Evolutionary conservation across 306 rosid genomes (phyloP).

Genomic region (Pachyrhizus erosus): DNA sequence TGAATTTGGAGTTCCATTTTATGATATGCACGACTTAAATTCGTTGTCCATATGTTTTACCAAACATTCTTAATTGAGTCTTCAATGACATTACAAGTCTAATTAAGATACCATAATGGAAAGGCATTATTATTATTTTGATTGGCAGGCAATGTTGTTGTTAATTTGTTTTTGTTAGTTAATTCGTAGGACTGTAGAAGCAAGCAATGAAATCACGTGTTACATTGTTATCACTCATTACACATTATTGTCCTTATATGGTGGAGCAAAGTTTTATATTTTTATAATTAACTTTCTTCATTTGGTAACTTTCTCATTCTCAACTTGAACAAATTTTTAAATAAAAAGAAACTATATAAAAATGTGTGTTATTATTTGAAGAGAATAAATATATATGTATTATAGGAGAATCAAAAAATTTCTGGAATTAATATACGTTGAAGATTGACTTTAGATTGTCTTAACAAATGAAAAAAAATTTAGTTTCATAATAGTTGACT

Average conservation of each 20-base stretch:
- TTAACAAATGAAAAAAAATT: no score
- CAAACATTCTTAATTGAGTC: conserved; percentile 9
- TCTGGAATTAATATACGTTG: no score
- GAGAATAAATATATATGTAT: no score
- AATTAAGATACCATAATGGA: not conserved
- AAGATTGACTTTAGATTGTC: no score
- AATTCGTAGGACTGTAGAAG: not conserved
- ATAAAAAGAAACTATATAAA: no score
- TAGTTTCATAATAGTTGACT: not conserved
- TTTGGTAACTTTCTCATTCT: no score
- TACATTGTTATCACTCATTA: not conserved
- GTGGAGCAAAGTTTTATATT: no score
- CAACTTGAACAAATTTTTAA: no score
- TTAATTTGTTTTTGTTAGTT: not conserved
- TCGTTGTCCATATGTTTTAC: conserved; percentile 11
- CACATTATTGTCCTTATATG: no score
- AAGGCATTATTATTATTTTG: not conserved
- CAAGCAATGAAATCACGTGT: not conserved
- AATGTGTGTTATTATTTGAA: no score
- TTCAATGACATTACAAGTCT: not conserved
- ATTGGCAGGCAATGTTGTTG: not conserved
- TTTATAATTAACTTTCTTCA: no score
- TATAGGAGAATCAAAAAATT: no score
- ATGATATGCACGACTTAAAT: not conserved
- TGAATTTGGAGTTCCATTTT: not conserved